Base-by-base conservation (phyloP, 1,284 basidiomycete species). In the Apiotrichum veenhuisii region DNA sequence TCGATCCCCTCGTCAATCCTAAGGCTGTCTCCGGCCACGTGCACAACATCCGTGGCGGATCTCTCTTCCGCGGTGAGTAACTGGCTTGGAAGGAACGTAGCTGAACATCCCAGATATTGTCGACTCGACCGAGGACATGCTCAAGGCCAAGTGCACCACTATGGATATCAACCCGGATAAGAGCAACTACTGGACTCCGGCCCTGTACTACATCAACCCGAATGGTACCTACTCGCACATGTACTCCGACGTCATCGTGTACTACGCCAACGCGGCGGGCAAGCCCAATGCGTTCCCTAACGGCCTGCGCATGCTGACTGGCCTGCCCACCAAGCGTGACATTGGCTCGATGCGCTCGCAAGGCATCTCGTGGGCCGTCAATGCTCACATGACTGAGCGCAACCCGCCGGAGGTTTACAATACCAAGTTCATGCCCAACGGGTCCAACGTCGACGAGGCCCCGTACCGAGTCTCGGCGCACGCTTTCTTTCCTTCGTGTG, bases 1-100 rank as follows among this genome's bases (percentile, higher is more conserved):
- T 78, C 48, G 79, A 80, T 57, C 75, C 79, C 1, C 78, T 80
- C 60, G 70, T 79, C 58, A 65, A 66, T 30, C 74, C 75, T 4
- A 71, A 69, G 22, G 58, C 20, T 5, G 55, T 75, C 23, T 68
- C 71, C 4, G 56, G 58, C 1, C 79, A 80, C 58, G 66, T 72
- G 0, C 79, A 80, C 59, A 69, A 71, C 44, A 68, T 75, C 40
- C 46, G 70, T 15, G 73, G 73, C 17, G 42, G 25, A 8, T 44
- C 42, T n/a, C 23, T 14, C 23, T 44, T 44, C 42, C 42, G 42
- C 25, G 23, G 38, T 40, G 20, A 18, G 38, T 40, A 14, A n/a
- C n/a, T n/a, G n/a, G n/a, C n/a, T n/a, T n/a, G n/a, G n/a, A n/a
- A n/a, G 3, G 5, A 22, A 2, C 17, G 17, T 9, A 9, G 38